Conservation (phyloP, 352 stramenopile genomes). For the Globisporangium echinulatum region DNA sequence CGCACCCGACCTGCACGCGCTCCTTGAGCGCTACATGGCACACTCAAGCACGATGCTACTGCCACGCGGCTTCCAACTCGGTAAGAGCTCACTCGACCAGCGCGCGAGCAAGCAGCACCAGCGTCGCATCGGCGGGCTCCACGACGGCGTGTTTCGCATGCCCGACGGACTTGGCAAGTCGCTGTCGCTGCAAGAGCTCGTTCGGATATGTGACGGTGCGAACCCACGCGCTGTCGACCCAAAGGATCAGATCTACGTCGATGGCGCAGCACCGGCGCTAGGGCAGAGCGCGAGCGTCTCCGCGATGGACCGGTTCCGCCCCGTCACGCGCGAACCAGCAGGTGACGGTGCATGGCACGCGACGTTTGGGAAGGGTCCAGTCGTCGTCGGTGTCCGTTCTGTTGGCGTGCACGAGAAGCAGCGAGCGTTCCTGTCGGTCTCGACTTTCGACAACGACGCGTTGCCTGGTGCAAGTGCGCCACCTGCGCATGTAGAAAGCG, state of each 20-base stretch:
- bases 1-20: conserved; percentile 29
- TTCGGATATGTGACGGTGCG: not conserved
- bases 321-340: conserved; percentile 17
- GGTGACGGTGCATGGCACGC: conserved; percentile 5
- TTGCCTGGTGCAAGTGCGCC: not conserved
- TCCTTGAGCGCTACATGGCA: conserved; percentile 53
- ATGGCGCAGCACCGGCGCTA: conserved; percentile 19
- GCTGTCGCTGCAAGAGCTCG: conserved; percentile 40
- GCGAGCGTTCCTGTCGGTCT: conserved; percentile 13
- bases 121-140: conserved; percentile 34
- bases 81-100: conserved; percentile 45
- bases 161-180: conserved; percentile 20
- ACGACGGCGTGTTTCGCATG: conserved; percentile 42
- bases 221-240: conserved; percentile 2
- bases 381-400: conserved; percentile 26
- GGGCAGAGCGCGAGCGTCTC: conserved; percentile 30
- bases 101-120: conserved; percentile 29
- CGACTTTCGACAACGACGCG: conserved; percentile 7
- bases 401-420: conserved; percentile 22
- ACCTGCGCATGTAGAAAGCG: no score
- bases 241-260: conserved; percentile 26
- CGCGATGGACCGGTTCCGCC: conserved; percentile 34
- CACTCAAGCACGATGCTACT: conserved; percentile 49
- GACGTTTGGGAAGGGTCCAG: not conserved
- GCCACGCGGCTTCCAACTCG: conserved; percentile 45